Conservation (phyloP, 768 basidiomycete species). For the Gloeophyllum trabeum region DNA sequence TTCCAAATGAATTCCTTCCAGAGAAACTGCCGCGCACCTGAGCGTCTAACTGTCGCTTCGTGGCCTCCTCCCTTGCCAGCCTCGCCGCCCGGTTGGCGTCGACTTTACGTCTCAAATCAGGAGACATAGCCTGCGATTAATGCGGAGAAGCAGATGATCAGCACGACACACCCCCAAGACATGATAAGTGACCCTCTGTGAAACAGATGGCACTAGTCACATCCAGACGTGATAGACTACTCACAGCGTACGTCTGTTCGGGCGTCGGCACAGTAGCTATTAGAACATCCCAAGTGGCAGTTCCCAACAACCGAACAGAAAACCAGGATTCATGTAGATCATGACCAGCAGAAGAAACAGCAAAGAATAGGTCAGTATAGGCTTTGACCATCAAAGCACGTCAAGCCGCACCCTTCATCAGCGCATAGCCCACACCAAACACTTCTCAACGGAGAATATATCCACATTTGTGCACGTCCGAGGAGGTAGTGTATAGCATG, state of each 20-base stretch:
- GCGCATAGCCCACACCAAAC: slow-evolving; percentile 40
- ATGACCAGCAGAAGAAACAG: too few species aligned
- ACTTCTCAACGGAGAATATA: slow-evolving; percentile 22
- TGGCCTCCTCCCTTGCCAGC: slow-evolving; percentile 39
- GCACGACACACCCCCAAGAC: too few species aligned
- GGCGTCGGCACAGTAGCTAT: slow-evolving; percentile 24
- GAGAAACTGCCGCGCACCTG: slow-evolving; percentile 28
- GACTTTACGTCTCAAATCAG: slow-evolving; percentile 52
- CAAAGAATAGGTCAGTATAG: neutral
- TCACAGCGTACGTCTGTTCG: slow-evolving; percentile 23
- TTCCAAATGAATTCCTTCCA: slow-evolving; percentile 1
- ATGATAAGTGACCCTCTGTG: too few species aligned
- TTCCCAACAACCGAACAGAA: slow-evolving; percentile 3
- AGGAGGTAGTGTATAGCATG: too few species aligned
- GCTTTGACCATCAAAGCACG: slow-evolving; percentile 5
- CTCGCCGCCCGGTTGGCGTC: slow-evolving; percentile 46
- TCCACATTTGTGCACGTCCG: slow-evolving; percentile 1
- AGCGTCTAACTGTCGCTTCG: slow-evolving; percentile 36
- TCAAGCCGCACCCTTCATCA: slow-evolving; percentile 44
- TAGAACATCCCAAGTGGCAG: neutral
- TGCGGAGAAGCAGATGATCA: too few species aligned
- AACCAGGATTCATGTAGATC: slow-evolving; percentile 1
- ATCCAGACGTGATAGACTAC: slow-evolving; percentile 4
- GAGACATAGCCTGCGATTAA: slow-evolving; percentile 40
- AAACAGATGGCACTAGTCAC: neutral